These are phyloP conservation scores for Phytopythium oedochilum DNA, from an alignment of 352 stramenopile species.

Conservation along the genomic window DNA sequence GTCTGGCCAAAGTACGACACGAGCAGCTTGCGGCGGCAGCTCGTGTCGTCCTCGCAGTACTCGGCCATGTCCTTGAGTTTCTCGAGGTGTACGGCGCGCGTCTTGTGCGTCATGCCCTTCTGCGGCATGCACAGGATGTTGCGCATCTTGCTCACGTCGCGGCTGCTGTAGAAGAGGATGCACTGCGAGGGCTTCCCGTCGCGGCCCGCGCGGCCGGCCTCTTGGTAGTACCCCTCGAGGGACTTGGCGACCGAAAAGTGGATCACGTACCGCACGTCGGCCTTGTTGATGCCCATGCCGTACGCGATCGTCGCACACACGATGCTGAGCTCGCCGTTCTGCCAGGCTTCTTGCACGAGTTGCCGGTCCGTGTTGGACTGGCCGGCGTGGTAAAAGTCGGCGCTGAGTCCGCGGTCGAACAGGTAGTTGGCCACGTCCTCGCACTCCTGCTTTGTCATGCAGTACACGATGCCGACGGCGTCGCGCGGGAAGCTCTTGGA, in stretches of 20 bases:
- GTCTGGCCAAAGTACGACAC: conserved; percentile 79
- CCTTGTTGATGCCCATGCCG: conserved; percentile 95
- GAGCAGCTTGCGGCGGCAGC: conserved; percentile 65
- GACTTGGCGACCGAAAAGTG: conserved; percentile 91
- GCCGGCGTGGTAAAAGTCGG: conserved; percentile 92
- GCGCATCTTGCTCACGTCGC: conserved; percentile 83
- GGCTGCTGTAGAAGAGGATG: conserved; percentile 86
- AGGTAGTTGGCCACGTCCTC: conserved; percentile 91
- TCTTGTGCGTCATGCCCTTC: conserved; percentile 76
- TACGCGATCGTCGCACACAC: conserved; percentile 96
- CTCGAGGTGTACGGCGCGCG: conserved; percentile 60
- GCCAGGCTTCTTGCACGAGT: conserved; percentile 74
- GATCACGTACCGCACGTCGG: conserved; percentile 91
- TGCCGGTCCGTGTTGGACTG: conserved; percentile 74
- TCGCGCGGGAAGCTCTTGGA: conserved; percentile 35
- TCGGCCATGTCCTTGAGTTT: conserved; percentile 77
- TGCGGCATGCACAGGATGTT: conserved; percentile 73
- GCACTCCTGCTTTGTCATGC: conserved; percentile 91
- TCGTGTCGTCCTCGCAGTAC: conserved; percentile 75
- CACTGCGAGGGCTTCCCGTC: conserved; percentile 93
- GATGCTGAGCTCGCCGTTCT: conserved; percentile 77
- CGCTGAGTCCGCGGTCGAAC: conserved; percentile 79
- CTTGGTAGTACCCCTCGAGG: conserved; percentile 98
- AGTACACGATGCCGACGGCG: conserved; percentile 92
- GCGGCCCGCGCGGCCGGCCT: conserved; percentile 94